These are phyloP conservation scores for Calonectria ilicicola DNA, from an alignment of 2,329 filamentous ascomycete genomes.

Conservation along the genomic window DNA sequence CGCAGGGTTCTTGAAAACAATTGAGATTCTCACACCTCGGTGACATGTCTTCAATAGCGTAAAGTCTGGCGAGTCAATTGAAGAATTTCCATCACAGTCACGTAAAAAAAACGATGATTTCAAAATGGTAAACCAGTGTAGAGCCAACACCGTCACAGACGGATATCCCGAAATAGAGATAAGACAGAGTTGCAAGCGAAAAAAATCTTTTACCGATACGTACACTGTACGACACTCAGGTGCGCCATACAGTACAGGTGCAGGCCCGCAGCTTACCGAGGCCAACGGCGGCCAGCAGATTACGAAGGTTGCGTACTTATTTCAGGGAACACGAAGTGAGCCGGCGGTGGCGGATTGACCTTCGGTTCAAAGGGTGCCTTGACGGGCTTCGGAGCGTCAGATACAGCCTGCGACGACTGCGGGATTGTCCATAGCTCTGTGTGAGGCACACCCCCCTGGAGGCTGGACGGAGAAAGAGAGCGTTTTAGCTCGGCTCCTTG, in stretches of 20 bases:
- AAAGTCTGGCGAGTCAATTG: not conserved
- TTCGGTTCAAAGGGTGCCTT: conserved; percentile 42
- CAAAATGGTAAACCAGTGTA: conserved; percentile 4
- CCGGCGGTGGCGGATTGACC: conserved; percentile 41
- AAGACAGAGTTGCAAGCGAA: conserved; percentile 28
- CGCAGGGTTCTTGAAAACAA: conserved; percentile 29
- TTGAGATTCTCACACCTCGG: conserved; percentile 27
- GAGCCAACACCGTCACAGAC: conserved; percentile 21
- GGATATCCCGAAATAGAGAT: conserved; percentile 35
- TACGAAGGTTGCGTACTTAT: conserved; percentile 26
- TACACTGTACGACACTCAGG: conserved; percentile 33
- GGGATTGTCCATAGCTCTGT: conserved; percentile 3
- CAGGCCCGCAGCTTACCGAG: conserved; percentile 27
- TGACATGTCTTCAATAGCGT: not conserved
- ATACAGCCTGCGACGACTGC: conserved; percentile 14
- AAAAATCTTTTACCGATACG: conserved; percentile 31
- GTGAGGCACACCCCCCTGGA: conserved; percentile 23
- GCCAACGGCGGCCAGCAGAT: conserved; percentile 31
- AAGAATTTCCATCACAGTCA: conserved; percentile 1
- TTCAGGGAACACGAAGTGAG: conserved; percentile 35
- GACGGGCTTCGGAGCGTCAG: conserved; percentile 20
- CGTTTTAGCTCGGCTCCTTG: conserved; percentile 40
- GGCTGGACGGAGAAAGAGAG: conserved; percentile 29
- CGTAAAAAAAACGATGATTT: conserved; percentile 5
- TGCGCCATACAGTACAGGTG: conserved; percentile 34